A percentile compares a stretch with the other conserved stretches of the same genome.
These are phyloP conservation scores for Rhizophora apiculata DNA, from an alignment of 345 rosid genomes.

Conservation along the genomic window DNA sequence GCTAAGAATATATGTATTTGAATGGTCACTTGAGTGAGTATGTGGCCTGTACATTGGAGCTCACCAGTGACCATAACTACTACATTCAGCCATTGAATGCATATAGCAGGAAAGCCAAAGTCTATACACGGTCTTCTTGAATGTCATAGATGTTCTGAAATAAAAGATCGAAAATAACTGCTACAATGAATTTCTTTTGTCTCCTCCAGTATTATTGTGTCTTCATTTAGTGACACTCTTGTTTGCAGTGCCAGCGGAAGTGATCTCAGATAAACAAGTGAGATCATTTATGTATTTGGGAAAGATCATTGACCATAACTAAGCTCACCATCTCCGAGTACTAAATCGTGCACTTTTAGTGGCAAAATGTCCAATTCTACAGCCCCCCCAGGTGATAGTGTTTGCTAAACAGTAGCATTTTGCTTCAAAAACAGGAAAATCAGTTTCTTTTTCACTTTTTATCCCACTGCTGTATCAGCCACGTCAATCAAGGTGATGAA, in stretches of 20 bases:
- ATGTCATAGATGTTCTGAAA: not conserved
- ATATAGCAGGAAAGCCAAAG: conserved; percentile 8
- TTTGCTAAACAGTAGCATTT: too few relatives aligned
- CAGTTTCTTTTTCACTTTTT: too few relatives aligned
- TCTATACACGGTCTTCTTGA: not conserved
- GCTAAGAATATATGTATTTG: conserved; percentile 7
- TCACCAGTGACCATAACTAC: conserved; percentile 30
- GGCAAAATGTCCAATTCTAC: not conserved
- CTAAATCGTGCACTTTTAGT: not conserved
- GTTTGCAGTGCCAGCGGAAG: not conserved
- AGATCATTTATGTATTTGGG: not conserved
- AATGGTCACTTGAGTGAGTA: conserved; percentile 45
- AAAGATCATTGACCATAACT: too few relatives aligned
- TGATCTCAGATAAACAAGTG: not conserved
- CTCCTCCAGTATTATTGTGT: not conserved
- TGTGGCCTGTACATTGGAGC: conserved; percentile 32
- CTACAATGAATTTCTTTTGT: too few relatives aligned
- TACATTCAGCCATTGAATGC: not conserved
- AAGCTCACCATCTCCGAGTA: not conserved
- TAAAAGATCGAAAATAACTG: too few relatives aligned
- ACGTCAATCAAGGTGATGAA: too few relatives aligned
- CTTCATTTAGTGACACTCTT: not conserved
- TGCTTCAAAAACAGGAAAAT: too few relatives aligned
- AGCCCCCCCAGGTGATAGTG: not conserved
- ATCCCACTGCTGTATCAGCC: too few relatives aligned